A percentile compares a stretch with the other conserved stretches of the same genome.
Conservation (phyloP, 2,329 filamentous ascomycete genomes). For the Alternaria conjuncta region DNA sequence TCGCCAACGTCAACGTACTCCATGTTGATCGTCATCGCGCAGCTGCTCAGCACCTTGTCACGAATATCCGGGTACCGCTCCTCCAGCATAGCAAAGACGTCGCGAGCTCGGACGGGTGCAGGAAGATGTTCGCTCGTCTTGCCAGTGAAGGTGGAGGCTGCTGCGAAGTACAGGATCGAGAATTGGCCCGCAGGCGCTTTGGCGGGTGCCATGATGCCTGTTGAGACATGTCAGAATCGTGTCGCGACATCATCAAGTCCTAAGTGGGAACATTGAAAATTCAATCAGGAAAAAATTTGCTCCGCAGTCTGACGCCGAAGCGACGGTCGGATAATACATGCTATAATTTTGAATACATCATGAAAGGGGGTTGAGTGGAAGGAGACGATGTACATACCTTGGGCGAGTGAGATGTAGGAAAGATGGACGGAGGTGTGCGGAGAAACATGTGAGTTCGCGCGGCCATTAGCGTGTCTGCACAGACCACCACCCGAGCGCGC, state of each 20-base stretch:
- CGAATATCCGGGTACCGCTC: constrained; percentile 72
- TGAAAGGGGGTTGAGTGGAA: constrained; percentile 8
- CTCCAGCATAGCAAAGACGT: constrained; percentile 73
- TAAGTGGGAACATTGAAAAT: constrained; percentile 3
- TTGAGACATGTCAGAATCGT: constrained; percentile 22
- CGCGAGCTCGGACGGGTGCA: constrained; percentile 68
- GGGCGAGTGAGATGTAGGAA: constrained; percentile 12
- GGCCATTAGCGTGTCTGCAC: constrained; percentile 20
- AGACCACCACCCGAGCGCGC: constrained; percentile 20
- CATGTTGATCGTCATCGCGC: constrained; percentile 79
- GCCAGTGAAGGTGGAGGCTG: constrained; percentile 73
- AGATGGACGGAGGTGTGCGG: constrained; percentile 12
- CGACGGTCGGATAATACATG: constrained; percentile 58
- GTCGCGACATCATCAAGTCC: not conserved
- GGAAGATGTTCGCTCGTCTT: constrained; percentile 69
- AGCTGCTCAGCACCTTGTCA: constrained; percentile 71
- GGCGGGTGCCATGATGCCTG: constrained; percentile 45
- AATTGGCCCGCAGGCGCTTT: constrained; percentile 70
- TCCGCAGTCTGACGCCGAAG: constrained; percentile 42
- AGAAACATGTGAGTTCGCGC: constrained; percentile 28
- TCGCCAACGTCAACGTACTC: constrained; percentile 78
- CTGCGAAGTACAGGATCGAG: constrained; percentile 82
- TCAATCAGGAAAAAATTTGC: constrained; percentile 40
- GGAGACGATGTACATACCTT: constrained; percentile 26
- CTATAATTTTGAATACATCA: constrained; percentile 52